Conservation (phyloP, 768 basidiomycete species). For the Piloderma croceum region DNA sequence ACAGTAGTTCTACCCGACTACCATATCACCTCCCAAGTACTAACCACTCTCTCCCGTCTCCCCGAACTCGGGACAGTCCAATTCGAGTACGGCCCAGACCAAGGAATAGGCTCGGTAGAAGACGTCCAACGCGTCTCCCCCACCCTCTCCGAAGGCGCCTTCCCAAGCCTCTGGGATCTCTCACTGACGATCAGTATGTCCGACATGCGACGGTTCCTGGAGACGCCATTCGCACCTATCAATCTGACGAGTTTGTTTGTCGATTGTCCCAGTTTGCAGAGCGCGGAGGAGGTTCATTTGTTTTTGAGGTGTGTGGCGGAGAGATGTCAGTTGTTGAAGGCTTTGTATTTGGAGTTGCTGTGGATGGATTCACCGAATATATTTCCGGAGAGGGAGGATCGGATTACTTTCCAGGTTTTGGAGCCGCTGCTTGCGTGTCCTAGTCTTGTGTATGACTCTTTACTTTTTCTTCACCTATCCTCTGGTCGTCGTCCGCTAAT, state of each 20-base stretch:
- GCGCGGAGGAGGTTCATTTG: conserved; percentile 34
- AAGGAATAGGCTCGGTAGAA: conserved; percentile 40
- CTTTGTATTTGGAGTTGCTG: conserved; percentile 35
- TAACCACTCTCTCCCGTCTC: conserved; percentile 42
- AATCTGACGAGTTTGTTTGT: conserved; percentile 48
- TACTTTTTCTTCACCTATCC: no score
- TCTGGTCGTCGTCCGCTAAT: no score
- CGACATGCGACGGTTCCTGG: conserved; percentile 42
- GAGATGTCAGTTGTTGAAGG: conserved; percentile 42
- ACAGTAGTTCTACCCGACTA: conserved; percentile 49
- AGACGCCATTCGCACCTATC: conserved; percentile 37
- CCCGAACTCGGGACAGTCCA: conserved; percentile 42
- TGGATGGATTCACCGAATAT: no score
- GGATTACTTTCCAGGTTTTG: no score
- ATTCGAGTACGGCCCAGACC: conserved; percentile 44
- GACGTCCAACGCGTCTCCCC: conserved; percentile 46
- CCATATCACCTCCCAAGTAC: conserved; percentile 39
- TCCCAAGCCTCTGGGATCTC: conserved; percentile 49
- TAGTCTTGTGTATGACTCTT: no score
- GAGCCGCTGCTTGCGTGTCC: no score
- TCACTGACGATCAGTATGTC: conserved; percentile 41
- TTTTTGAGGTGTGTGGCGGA: conserved; percentile 42
- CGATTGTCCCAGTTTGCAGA: conserved; percentile 42
- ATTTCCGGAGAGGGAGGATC: no score
- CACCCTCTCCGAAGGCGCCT: conserved; percentile 40